phyloP scores from a whole-genome alignment of 2,329 filamentous ascomycete genomes.

The Monilinia fructigena region DNA sequence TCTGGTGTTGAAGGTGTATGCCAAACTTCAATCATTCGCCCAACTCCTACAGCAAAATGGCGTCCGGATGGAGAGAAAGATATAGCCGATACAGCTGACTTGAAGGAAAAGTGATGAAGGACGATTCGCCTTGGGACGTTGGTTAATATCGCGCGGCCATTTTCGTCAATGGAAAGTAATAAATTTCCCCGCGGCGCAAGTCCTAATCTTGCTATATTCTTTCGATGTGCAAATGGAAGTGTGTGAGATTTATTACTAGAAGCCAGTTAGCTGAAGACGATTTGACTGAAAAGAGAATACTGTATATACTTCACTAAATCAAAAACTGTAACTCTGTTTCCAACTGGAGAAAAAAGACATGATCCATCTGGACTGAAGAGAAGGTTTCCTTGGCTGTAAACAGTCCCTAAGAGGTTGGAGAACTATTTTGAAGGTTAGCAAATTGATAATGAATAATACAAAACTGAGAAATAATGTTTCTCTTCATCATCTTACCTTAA shows the following conservation, averaged over 20 bases:
- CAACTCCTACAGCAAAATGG: slow-evolving; percentile 86
- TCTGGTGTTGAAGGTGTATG: slow-evolving; percentile 89
- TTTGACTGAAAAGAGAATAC: slow-evolving; percentile 13
- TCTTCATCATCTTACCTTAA: slow-evolving; percentile 64
- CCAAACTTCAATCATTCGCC: slow-evolving; percentile 90
- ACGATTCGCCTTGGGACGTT: slow-evolving; percentile 83
- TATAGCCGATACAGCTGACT: slow-evolving; percentile 75
- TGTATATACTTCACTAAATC: slow-evolving; percentile 80
- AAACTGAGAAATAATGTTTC: background rate
- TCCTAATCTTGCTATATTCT: slow-evolving; percentile 85
- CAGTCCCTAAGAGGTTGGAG: slow-evolving; percentile 95
- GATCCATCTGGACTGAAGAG: slow-evolving; percentile 96
- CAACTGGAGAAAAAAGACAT: slow-evolving; percentile 91
- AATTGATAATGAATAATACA: background rate
- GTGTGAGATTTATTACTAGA: slow-evolving; percentile 81
- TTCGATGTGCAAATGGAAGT: slow-evolving; percentile 86
- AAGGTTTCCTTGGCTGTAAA: slow-evolving; percentile 97
- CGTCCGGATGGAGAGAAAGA: slow-evolving; percentile 88
- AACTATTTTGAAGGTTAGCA: slow-evolving; percentile 62
- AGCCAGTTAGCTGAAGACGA: background rate
- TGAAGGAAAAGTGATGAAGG: slow-evolving; percentile 96
- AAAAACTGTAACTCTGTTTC: slow-evolving; percentile 93
- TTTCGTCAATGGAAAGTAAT: slow-evolving; percentile 88
- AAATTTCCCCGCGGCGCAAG: slow-evolving; percentile 89
- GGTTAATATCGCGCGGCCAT: slow-evolving; percentile 89